Evolutionary conservation across 805 yeast genomes (phyloP).

Genomic region (Candida rishiriensis): DNA sequence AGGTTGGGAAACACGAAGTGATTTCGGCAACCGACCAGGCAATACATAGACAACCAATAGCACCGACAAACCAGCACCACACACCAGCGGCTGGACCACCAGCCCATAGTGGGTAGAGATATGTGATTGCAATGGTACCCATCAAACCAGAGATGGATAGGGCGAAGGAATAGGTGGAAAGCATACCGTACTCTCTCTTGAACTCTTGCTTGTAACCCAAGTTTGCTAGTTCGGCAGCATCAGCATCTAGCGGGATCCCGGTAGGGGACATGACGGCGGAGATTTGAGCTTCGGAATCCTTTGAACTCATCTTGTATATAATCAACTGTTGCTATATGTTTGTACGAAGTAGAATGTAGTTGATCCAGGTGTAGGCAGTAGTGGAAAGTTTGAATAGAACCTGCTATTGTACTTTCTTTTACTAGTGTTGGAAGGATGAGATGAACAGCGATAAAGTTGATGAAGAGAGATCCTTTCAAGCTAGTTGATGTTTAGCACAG

Average conservation of each 20-base stretch:
- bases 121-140: constrained; percentile 57
- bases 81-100: constrained; percentile 62
- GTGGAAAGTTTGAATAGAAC: too few relatives aligned
- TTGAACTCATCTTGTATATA: constrained; percentile 5
- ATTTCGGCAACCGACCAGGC: constrained; percentile 49
- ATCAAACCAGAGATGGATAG: constrained; percentile 61
- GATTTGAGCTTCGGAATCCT: constrained; percentile 16
- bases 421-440: too few relatives aligned
- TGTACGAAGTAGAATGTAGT: too few relatives aligned
- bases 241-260: constrained; percentile 25
- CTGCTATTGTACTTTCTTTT: too few relatives aligned
- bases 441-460: too few relatives aligned
- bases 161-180: constrained; percentile 62
- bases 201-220: constrained; percentile 64
- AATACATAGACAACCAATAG: constrained; percentile 48
- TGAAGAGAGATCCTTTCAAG: too few relatives aligned
- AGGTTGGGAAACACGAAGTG: constrained; percentile 49
- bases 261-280: constrained; percentile 16
- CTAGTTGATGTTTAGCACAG: too few relatives aligned
- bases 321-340: too few relatives aligned
- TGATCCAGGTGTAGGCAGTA: too few relatives aligned
- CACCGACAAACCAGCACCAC: constrained; percentile 60
- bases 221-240: constrained; percentile 31
- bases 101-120: constrained; percentile 40
- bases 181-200: constrained; percentile 50